Evolutionary conservation across 176 grass and related monocot genomes (phyloP).

Genomic region (Olyra latifolia): DNA sequence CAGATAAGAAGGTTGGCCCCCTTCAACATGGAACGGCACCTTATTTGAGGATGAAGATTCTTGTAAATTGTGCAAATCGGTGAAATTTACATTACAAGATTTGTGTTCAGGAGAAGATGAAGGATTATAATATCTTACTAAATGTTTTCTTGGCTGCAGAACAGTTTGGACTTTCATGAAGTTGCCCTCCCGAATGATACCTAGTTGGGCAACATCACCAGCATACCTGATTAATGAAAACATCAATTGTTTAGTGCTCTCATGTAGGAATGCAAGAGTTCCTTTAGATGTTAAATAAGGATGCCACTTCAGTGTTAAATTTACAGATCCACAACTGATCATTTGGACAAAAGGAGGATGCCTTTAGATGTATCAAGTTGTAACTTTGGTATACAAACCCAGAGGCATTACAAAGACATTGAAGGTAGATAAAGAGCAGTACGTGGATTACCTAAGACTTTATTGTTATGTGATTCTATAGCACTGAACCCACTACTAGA

Average conservation of each 20-base stretch:
- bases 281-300: background rate
- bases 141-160: constrained; percentile 75
- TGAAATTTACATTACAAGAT: constrained; percentile 26
- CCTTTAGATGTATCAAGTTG: constrained; percentile 14
- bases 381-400: constrained; percentile 4
- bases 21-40: constrained; percentile 85
- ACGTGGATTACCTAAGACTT: background rate
- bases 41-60: constrained; percentile 48
- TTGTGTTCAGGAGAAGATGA: constrained; percentile 21
- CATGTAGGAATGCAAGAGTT: background rate
- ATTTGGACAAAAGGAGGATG: constrained; percentile 12
- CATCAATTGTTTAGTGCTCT: constrained; percentile 13
- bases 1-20: constrained; percentile 86
- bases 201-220: constrained; percentile 86
- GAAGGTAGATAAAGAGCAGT: background rate
- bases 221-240: constrained; percentile 65
- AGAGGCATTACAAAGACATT: background rate
- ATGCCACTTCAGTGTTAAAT: background rate
- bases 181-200: constrained; percentile 79
- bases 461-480: background rate
- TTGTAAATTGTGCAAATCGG: constrained; percentile 17
- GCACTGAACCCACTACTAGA: background rate
- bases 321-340: constrained; percentile 17
- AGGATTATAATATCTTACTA: constrained; percentile 47
- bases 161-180: constrained; percentile 76